Evolutionary conservation across 2,329 filamentous ascomycete genomes (phyloP).

Genomic region (Graphiopsis chlorocephala): DNA sequence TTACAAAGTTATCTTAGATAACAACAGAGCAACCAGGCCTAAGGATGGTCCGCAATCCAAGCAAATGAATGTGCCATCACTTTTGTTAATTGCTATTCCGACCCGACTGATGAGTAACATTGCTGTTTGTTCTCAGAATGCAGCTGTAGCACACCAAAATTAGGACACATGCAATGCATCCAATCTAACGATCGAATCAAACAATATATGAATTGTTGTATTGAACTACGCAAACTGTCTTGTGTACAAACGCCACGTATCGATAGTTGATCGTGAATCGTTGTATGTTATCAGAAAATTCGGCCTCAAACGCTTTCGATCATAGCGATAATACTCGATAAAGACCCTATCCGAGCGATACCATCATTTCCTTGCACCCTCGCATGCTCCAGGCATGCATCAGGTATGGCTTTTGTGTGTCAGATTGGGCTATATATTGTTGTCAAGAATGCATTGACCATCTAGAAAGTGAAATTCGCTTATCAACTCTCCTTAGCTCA

Average conservation of each 20-base stretch:
- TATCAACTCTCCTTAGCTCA: constrained; percentile 19
- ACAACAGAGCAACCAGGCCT: not conserved
- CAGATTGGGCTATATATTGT: not conserved
- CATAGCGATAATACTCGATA: too few species aligned
- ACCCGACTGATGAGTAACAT: too few species aligned
- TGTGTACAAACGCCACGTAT: not conserved
- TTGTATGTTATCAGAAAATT: not conserved
- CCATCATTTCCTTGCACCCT: not conserved
- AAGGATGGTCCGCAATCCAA: too few species aligned
- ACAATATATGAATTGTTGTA: not conserved
- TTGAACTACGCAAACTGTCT: not conserved
- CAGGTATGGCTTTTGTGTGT: not conserved
- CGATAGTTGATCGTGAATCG: not conserved
- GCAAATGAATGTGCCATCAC: too few species aligned
- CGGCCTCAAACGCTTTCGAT: not conserved
- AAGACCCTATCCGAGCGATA: too few species aligned
- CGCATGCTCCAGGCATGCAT: not conserved
- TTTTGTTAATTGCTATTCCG: too few species aligned
- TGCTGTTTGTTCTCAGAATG: not conserved
- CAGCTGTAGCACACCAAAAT: not conserved
- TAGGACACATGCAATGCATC: not conserved
- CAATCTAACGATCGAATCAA: not conserved
- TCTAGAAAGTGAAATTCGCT: not conserved
- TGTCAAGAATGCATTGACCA: fast-evolving
- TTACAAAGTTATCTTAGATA: not conserved